A percentile compares a stretch with the other conserved stretches of the same genome.
Evolutionary conservation across 306 rosid genomes (phyloP).

Genomic region (Cucumis cinereus): DNA sequence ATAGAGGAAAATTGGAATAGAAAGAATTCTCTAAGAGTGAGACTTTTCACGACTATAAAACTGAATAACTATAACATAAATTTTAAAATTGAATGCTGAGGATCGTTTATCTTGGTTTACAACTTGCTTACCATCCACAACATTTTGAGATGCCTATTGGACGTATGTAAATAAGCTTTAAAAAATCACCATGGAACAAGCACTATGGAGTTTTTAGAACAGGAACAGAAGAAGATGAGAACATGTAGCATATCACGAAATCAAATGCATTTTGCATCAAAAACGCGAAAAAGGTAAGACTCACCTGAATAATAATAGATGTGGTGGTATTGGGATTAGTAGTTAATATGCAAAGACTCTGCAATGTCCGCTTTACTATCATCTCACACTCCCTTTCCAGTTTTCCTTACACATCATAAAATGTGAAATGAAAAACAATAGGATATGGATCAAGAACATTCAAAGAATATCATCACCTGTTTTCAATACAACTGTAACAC

Average conservation of each 20-base stretch:
- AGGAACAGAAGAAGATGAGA: not conserved
- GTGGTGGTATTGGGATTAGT: conserved; percentile 73
- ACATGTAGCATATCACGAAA: not conserved
- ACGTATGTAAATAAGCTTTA: not conserved
- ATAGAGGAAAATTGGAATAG: not conserved
- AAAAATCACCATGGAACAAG: not conserved
- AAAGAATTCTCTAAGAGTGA: not conserved
- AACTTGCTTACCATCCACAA: not conserved
- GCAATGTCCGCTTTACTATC: conserved; percentile 66
- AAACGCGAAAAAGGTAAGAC: not conserved
- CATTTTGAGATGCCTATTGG: not conserved
- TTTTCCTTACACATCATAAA: conserved; percentile 34
- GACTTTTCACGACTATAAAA: not conserved
- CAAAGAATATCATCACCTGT: not conserved
- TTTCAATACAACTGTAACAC: not conserved
- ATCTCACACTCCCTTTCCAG: conserved; percentile 73
- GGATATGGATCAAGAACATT: not conserved
- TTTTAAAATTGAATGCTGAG: not conserved
- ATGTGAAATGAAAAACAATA: not conserved
- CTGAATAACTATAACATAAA: not conserved
- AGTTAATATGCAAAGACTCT: conserved; percentile 59
- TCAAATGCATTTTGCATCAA: not conserved
- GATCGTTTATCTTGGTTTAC: not conserved
- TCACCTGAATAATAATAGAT: conserved; percentile 58
- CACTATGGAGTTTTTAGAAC: not conserved